Evolutionary conservation across 2,329 filamentous ascomycete genomes (phyloP), one percentile per base, ranked within the genome.

Genomic region (Coleophoma crateriformis): DNA sequence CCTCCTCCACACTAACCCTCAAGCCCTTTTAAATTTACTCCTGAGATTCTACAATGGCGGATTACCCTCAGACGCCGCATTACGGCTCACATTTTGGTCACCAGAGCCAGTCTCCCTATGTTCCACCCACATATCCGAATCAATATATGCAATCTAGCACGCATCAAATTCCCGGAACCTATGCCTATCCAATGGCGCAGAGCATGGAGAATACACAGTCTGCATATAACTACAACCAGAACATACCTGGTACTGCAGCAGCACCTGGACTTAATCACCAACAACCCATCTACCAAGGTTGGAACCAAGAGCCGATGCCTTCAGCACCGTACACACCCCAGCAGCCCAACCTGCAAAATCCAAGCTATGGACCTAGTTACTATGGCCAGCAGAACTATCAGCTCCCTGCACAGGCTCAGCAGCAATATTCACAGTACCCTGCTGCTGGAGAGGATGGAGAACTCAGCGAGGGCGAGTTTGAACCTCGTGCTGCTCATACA

Each of bases 391-490:
- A 58, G 22, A 56, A 56, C 17, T 61, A 61, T 47, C 48, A 39
- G 14, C 46, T 53, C 14, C 41, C 17, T 33, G 57, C 59, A 41
- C 49, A 54, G 38, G 47, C 34, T 7, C 62, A 63, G 49, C 54
- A 56, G 37, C 54, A 54, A 35, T 52, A 54, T 45, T 19, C 51
- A 35, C 55, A 51, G 33, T 48, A 47, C 33, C 8, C 46, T 33
- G 56, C 50, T 45, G 54, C 57, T 33, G 60, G 67, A 22, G 88
- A 94, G 61, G 88, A 95, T 60, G 88, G 87, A 14, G 89, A 95
- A 64, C 65, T 94, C 32, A 87, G 82, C 54, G 88, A 92, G 58
- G 79, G 75, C 15, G 82, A 85, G 58, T 74, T 77, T 45, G 77
- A 82, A 45, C 77, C 82, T 57, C 59, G 76, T 2, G 41, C 46